These are phyloP conservation scores for Closterium sp. DNA, from an alignment of 139 green algal species.

Conservation along the genomic window DNA sequence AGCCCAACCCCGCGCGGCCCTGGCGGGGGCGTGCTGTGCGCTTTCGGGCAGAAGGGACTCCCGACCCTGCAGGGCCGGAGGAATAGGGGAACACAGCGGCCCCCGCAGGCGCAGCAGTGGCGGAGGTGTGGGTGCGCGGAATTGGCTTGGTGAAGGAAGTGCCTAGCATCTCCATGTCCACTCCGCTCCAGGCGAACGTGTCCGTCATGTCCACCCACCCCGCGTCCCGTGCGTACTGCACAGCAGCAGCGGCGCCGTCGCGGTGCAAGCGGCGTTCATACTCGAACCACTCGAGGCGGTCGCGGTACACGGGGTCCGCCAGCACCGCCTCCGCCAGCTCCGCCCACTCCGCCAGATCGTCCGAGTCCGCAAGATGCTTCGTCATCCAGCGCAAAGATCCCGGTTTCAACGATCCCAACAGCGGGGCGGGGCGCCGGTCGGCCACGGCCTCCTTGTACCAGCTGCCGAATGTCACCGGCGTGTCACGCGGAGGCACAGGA, in stretches of 20 bases:
- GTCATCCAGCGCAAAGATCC: neutral
- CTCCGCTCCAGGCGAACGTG: neutral
- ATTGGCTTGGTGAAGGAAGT: constrained; percentile 3
- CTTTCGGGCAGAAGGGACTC: neutral
- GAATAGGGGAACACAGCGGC: neutral
- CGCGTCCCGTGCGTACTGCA: neutral
- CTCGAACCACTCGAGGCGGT: neutral
- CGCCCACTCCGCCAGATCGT: neutral
- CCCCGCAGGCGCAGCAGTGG: neutral
- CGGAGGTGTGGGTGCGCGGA: neutral
- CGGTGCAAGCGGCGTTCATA: neutral
- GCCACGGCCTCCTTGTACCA: neutral
- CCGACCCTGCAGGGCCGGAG: neutral
- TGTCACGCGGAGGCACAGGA: neutral
- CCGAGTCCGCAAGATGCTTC: neutral
- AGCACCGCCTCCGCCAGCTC: constrained; percentile 5
- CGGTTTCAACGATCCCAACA: neutral
- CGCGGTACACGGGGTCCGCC: constrained; percentile 4
- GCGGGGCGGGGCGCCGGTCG: neutral
- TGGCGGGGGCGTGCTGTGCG: neutral
- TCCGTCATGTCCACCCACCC: neutral
- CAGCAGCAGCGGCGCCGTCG: neutral
- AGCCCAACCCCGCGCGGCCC: neutral
- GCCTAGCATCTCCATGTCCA: neutral
- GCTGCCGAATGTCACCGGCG: neutral